These are phyloP conservation scores for Meira miltonrushii DNA, from an alignment of 1,284 basidiomycete genomes.

Conservation along the genomic window DNA sequence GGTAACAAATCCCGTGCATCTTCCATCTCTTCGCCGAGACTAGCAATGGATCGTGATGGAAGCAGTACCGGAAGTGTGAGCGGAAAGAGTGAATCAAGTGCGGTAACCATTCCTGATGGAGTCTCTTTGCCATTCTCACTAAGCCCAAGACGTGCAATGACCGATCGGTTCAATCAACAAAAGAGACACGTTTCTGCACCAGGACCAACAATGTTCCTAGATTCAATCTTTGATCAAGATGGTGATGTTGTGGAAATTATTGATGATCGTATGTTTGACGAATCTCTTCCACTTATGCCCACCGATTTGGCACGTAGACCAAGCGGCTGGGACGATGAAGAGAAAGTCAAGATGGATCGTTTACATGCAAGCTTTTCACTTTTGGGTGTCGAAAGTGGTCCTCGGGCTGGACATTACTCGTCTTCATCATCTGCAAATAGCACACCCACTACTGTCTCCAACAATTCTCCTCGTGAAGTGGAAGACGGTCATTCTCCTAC, in stretches of 20 bases:
- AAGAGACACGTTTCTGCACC: background rate
- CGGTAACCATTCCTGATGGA: background rate
- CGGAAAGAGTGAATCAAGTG: background rate
- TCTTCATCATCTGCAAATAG: background rate
- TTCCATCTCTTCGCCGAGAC: too few relatives aligned
- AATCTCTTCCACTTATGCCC: too few relatives aligned
- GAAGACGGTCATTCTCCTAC: background rate
- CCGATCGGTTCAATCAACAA: background rate
- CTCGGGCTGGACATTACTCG: background rate
- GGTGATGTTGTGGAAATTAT: too few relatives aligned
- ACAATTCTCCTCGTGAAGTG: too few relatives aligned
- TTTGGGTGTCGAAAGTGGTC: background rate
- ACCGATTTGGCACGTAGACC: too few relatives aligned
- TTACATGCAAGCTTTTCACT: constrained; percentile 8
- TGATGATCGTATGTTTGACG: too few relatives aligned
- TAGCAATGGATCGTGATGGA: background rate
- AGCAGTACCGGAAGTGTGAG: background rate
- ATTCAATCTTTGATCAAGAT: too few relatives aligned
- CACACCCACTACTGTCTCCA: too few relatives aligned
- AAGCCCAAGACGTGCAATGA: background rate
- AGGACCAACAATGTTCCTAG: background rate
- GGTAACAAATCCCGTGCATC: too few relatives aligned
- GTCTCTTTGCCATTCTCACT: background rate
- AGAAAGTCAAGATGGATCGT: constrained; percentile 10
- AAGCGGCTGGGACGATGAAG: background rate